Evolutionary conservation across 2,329 filamentous ascomycete genomes (phyloP).

Genomic region (Sporothrix euskadiensis): DNA sequence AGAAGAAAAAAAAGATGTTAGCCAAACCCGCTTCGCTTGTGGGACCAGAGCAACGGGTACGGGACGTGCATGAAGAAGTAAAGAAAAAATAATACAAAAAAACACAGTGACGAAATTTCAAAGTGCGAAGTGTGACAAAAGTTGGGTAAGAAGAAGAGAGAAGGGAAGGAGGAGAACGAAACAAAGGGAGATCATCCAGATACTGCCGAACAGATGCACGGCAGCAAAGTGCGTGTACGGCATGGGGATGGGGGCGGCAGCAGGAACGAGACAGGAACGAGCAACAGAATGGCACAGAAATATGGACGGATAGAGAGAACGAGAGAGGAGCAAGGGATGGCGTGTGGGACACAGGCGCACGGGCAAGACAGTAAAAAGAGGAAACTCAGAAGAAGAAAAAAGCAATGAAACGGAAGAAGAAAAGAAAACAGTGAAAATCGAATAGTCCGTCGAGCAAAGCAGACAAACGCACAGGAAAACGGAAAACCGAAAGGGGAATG

Average conservation of each 20-base stretch:
- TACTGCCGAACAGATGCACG: conserved; percentile 26
- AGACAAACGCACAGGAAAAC: background rate
- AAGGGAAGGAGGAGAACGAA: conserved; percentile 24
- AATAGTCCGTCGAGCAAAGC: background rate
- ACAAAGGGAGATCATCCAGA: conserved; percentile 25
- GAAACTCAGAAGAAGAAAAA: conserved; percentile 16
- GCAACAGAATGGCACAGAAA: conserved; percentile 1
- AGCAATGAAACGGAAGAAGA: background rate
- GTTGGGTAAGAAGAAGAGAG: conserved; percentile 22
- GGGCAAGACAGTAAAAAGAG: conserved; percentile 17
- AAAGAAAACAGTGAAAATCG: background rate
- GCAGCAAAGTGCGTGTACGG: conserved; percentile 29
- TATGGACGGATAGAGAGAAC: background rate
- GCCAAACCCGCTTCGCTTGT: conserved; percentile 25
- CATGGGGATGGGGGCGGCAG: conserved; percentile 25
- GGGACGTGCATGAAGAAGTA: conserved; percentile 2
- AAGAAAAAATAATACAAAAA: conserved; percentile 9
- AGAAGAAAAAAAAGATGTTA: conserved; percentile 29
- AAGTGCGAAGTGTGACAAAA: background rate
- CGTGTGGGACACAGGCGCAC: conserved; percentile 21
- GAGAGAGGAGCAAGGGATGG: conserved; percentile 22
- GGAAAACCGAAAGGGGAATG: background rate
- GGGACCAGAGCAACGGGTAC: conserved; percentile 25
- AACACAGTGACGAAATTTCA: background rate
- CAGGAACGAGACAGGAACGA: conserved; percentile 18